Conservation (phyloP, 345 rosid genomes). For the Excoecaria agallocha region DNA sequence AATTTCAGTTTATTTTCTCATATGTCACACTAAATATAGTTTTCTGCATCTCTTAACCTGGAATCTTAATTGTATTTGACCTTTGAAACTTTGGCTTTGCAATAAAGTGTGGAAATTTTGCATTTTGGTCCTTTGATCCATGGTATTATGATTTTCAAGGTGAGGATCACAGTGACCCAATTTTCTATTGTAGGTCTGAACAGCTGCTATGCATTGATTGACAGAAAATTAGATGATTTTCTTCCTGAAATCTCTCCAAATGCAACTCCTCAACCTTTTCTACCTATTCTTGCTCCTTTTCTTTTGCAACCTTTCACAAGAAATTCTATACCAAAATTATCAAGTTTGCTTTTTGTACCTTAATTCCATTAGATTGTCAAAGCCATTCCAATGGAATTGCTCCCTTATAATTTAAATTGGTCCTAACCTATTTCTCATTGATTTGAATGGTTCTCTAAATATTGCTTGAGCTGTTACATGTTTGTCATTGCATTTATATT, state of each 20-base stretch:
- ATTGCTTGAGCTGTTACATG: too few species aligned
- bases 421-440: conserved; percentile 10
- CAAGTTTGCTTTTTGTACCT: conserved; percentile 48
- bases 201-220: conserved; percentile 18
- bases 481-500: too few species aligned
- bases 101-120: not conserved
- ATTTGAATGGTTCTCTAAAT: too few species aligned
- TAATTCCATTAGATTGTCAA: not conserved
- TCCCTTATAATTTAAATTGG: conserved; percentile 6
- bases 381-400: conserved; percentile 7
- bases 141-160: not conserved
- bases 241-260: conserved; percentile 70
- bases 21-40: not conserved
- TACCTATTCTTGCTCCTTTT: conserved; percentile 87
- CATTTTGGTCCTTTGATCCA: not conserved
- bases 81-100: not conserved
- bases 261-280: conserved; percentile 77
- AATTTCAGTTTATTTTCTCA: not conserved
- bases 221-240: conserved; percentile 33
- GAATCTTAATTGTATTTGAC: not conserved
- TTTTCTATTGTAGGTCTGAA: conserved; percentile 48
- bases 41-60: not conserved
- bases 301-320: conserved; percentile 77
- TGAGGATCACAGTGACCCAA: conserved; percentile 1
- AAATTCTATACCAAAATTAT: conserved; percentile 64